Percentiles rank a stretch among this genome's conserved stretches.
These are phyloP conservation scores for Sarcocystis neurona DNA, from an alignment of 169 alveolate genomes.

Conservation along the genomic window DNA sequence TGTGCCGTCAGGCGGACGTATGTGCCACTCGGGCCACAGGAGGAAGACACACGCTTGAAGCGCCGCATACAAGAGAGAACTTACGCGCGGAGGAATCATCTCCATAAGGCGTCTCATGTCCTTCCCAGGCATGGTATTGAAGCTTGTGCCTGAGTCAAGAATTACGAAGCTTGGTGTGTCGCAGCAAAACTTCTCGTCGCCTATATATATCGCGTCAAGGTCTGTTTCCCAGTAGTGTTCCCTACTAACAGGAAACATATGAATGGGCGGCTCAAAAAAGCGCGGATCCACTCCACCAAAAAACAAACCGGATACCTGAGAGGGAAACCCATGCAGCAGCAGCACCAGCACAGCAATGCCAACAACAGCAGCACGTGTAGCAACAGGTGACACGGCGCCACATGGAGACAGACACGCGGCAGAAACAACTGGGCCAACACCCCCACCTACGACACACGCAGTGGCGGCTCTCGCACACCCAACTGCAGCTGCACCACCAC, in stretches of 20 bases:
- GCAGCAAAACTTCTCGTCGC: conserved; percentile 83
- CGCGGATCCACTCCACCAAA: conserved; percentile 84
- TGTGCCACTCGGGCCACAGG: no score
- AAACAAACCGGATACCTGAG: conserved; percentile 78
- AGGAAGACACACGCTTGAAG: not conserved
- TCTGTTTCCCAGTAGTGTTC: conserved; percentile 89
- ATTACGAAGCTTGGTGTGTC: conserved; percentile 78
- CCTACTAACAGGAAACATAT: conserved; percentile 84
- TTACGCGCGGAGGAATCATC: conserved; percentile 65
- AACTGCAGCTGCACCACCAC: no score
- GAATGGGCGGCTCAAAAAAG: conserved; percentile 76
- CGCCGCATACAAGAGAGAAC: not conserved
- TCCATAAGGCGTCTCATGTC: conserved; percentile 73
- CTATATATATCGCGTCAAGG: conserved; percentile 82
- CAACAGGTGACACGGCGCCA: no score
- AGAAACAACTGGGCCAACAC: no score
- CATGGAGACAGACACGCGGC: no score
- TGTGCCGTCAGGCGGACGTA: no score
- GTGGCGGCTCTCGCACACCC: no score
- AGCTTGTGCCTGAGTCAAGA: conserved; percentile 87
- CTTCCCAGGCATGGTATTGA: conserved; percentile 82
- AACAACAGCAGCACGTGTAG: no score
- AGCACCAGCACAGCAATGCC: no score
- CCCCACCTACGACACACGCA: no score
- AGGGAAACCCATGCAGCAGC: not conserved